Evolutionary conservation across 345 rosid genomes (phyloP).

Genomic region (Eucalyptus polybractea): DNA sequence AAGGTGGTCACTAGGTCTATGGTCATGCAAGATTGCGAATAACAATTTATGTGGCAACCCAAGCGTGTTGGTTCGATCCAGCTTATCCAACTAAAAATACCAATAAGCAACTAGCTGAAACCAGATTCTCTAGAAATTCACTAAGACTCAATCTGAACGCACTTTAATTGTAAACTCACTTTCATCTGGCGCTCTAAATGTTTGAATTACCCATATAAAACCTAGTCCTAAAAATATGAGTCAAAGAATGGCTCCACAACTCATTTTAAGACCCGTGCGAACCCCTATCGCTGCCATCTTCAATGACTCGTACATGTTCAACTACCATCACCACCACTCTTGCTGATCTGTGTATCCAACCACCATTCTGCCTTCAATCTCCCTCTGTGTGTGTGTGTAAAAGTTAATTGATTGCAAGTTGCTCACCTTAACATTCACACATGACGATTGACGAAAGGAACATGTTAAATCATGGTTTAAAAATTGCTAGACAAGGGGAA

Average conservation of each 20-base stretch:
- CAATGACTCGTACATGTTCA: not conserved
- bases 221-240: not conserved
- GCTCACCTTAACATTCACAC: not conserved
- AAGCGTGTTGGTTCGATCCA: not conserved
- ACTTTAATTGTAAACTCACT: not conserved
- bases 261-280: not conserved
- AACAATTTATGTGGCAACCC: no score
- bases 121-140: not conserved
- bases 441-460: not conserved
- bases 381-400: not conserved
- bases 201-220: not conserved
- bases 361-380: not conserved
- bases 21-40: not conserved
- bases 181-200: not conserved
- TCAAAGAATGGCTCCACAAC: not conserved
- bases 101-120: not conserved
- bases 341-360: not conserved
- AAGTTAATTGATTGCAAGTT: not conserved
- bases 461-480: not conserved
- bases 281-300: not conserved
- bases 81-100: not conserved
- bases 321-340: not conserved
- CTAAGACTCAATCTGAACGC: not conserved
- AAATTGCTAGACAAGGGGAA: not conserved
- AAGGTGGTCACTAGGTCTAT: not conserved